These are phyloP conservation scores for Tetrahymena thermophila DNA, from an alignment of 73 alveolate species.

Conservation along the genomic window DNA sequence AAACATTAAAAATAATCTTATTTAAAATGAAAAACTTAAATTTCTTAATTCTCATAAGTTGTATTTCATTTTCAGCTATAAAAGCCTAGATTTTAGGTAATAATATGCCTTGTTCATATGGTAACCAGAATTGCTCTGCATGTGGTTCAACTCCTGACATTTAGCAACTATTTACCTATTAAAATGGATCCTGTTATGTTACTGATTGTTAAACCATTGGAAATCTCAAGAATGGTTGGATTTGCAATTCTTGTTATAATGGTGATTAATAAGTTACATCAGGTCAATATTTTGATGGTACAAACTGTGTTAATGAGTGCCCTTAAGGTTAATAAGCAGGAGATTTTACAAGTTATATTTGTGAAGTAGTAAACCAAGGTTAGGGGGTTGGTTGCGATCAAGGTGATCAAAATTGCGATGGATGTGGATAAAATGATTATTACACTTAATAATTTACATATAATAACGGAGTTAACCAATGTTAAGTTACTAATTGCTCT, in stretches of 20 bases:
- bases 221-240: neutral
- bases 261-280: neutral
- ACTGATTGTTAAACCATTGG: neutral
- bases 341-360: neutral
- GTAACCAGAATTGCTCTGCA: neutral
- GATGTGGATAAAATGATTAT: too few relatives aligned
- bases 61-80: too few relatives aligned
- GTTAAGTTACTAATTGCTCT: neutral
- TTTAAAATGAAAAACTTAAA: too few relatives aligned
- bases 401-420: too few relatives aligned
- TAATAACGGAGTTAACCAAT: neutral
- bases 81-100: neutral
- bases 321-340: neutral
- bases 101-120: neutral
- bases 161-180: too few relatives aligned
- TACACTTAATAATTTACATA: neutral
- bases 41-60: too few relatives aligned
- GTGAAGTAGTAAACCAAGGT: neutral
- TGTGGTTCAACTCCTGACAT: neutral
- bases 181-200: neutral
- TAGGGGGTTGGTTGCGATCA: neutral
- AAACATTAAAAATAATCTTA: too few relatives aligned
- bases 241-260: neutral
- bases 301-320: neutral
- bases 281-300: neutral